A percentile compares a stretch with the other conserved stretches of the same genome.
Conservation (phyloP, 108 stramenopile species). For the Schizochytrium sp. region DNA sequence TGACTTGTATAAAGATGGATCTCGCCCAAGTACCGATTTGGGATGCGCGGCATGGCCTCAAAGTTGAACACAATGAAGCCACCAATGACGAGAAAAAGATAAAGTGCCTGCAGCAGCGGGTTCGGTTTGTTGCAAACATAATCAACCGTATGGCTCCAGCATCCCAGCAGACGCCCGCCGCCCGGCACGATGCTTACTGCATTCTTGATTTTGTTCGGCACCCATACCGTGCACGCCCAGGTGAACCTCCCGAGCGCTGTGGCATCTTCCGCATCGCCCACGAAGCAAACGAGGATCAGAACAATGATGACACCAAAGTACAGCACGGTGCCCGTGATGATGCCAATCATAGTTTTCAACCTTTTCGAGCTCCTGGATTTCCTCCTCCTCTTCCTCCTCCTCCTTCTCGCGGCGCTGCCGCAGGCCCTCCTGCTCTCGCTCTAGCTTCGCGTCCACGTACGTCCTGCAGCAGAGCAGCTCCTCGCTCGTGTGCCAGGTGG, state of each 20-base stretch:
- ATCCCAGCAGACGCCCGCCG: background rate
- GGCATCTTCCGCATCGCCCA: background rate
- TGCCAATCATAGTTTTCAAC: background rate
- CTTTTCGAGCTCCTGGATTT: no score
- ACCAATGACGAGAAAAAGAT: background rate
- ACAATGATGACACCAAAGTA: background rate
- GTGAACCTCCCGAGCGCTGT: background rate
- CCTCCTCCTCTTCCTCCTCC: no score
- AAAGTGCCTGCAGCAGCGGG: background rate
- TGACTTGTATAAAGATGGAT: background rate
- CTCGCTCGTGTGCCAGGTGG: no score
- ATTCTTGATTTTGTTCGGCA: background rate
- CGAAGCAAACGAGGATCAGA: background rate
- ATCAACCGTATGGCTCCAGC: background rate
- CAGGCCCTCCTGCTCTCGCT: no score
- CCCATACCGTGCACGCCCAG: background rate
- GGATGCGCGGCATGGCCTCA: constrained; percentile 1
- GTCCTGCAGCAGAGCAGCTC: no score
- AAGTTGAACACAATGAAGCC: background rate
- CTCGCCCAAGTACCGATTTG: background rate
- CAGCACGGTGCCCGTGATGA: background rate
- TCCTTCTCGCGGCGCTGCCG: no score
- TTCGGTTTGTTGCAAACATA: background rate
- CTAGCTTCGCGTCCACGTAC: no score
- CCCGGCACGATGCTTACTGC: background rate